These are phyloP conservation scores for Lentinula detonsa DNA, from an alignment of 768 basidiomycete genomes.

Conservation along the genomic window DNA sequence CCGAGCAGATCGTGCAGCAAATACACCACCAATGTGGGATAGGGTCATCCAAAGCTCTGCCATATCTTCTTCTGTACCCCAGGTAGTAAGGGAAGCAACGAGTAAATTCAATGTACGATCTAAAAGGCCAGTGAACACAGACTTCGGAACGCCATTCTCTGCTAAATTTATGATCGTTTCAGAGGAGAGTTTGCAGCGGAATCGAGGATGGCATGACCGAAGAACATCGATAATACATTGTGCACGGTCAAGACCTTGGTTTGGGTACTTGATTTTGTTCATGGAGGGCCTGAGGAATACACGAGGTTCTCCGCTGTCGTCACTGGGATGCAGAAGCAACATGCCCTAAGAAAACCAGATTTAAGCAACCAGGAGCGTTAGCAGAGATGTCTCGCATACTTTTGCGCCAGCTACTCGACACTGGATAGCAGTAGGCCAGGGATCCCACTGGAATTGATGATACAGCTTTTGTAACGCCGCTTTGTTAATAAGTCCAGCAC, in stretches of 20 bases:
- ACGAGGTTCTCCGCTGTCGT: conserved; percentile 16
- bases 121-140: conserved; percentile 33
- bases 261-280: conserved; percentile 29
- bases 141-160: conserved; percentile 52
- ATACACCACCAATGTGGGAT: conserved; percentile 32
- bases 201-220: conserved; percentile 40
- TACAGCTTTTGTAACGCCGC: conserved; percentile 20
- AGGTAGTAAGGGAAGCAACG: conserved; percentile 33
- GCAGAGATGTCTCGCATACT: conserved; percentile 17
- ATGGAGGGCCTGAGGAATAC: conserved; percentile 28
- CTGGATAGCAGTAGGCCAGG: conserved; percentile 32
- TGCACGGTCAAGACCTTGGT: conserved; percentile 22
- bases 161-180: conserved; percentile 61
- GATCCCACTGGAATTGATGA: conserved; percentile 22
- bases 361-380: background rate
- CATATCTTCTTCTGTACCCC: conserved; percentile 39
- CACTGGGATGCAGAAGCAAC: conserved; percentile 22
- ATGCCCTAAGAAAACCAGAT: conserved; percentile 14
- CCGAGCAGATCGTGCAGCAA: conserved; percentile 27
- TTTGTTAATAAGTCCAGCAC: conserved; percentile 30
- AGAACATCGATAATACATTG: conserved; percentile 49
- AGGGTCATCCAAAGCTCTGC: conserved; percentile 34
- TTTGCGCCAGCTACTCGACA: conserved; percentile 29
- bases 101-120: conserved; percentile 26
- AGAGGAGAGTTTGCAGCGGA: conserved; percentile 40